Conservation (phyloP, 108 stramenopile species). For the Cyclotella atomus region DNA sequence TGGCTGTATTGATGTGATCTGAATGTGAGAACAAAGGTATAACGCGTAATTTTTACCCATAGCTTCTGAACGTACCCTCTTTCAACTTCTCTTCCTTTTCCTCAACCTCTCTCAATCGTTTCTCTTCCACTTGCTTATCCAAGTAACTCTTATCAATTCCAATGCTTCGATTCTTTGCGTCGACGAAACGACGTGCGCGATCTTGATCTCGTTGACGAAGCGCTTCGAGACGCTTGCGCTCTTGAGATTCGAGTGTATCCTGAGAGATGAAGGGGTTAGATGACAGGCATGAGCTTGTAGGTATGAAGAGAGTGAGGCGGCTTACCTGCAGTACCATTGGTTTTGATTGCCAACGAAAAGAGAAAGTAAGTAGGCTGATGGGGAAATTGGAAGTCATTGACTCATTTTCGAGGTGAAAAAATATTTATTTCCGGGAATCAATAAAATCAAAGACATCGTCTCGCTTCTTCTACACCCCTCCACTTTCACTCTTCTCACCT, state of each 20-base stretch:
- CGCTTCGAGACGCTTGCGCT: constrained; percentile 20
- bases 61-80: constrained; percentile 14
- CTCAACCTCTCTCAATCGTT: constrained; percentile 18
- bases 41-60: background rate
- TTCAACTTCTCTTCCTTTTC: constrained; percentile 33
- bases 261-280: constrained; percentile 4
- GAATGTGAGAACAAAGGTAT: background rate
- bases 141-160: constrained; percentile 41
- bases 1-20: constrained; percentile 5
- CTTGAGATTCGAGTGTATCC: constrained; percentile 12
- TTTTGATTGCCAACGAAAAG: too few species aligned
- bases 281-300: too few species aligned
- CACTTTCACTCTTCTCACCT: too few species aligned
- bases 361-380: too few species aligned
- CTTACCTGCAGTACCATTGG: constrained; percentile 36
- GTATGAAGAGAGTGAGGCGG: too few species aligned
- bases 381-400: too few species aligned
- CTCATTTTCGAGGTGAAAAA: too few species aligned
- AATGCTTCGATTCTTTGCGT: constrained; percentile 48
- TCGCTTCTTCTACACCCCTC: too few species aligned
- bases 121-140: constrained; percentile 49
- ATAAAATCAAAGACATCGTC: too few species aligned
- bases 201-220: constrained; percentile 34
- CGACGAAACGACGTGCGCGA: constrained; percentile 44
- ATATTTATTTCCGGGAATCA: too few species aligned